Evolutionary conservation across 1,139 yeast genomes (phyloP).

Genomic region (Protomyces lactucae-debilis): DNA sequence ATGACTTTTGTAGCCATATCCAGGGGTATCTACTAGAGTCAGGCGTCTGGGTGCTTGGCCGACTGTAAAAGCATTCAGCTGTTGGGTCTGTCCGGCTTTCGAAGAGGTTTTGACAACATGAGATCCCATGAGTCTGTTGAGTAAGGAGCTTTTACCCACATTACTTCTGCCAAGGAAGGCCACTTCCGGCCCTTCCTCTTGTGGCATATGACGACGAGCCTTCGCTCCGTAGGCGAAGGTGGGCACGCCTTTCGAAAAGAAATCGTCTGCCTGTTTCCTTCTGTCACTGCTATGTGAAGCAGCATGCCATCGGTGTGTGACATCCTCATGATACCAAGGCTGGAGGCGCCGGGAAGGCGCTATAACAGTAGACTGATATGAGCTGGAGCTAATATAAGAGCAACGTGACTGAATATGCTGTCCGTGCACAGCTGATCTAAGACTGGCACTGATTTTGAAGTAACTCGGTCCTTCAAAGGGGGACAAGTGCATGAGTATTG

Average conservation of each 20-base stretch:
- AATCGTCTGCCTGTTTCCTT: background rate
- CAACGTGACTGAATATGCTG: too few relatives aligned
- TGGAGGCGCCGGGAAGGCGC: too few relatives aligned
- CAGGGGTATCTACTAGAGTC: slow-evolving; percentile 19
- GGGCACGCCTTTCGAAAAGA: background rate
- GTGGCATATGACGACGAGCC: background rate
- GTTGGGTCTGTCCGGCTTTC: slow-evolving; percentile 19
- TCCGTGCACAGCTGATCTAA: too few relatives aligned
- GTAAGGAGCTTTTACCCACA: slow-evolving; percentile 19
- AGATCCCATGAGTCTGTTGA: slow-evolving; percentile 10
- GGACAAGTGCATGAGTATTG: too few relatives aligned
- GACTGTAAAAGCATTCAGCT: slow-evolving; percentile 21
- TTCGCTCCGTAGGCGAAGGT: background rate
- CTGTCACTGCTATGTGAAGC: background rate
- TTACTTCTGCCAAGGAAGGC: slow-evolving; percentile 23
- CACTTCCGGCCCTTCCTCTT: slow-evolving; percentile 8
- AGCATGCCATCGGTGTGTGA: background rate
- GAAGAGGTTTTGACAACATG: slow-evolving; percentile 16
- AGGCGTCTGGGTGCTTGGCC: background rate
- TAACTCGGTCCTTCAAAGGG: too few relatives aligned
- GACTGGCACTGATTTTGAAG: too few relatives aligned
- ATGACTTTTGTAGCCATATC: slow-evolving; percentile 18
- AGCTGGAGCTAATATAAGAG: too few relatives aligned
- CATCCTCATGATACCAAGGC: background rate
- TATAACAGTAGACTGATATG: too few relatives aligned